These are phyloP conservation scores for Debaryomyces coudertii DNA, from an alignment of 1,139 yeast genomes.

Conservation along the genomic window DNA sequence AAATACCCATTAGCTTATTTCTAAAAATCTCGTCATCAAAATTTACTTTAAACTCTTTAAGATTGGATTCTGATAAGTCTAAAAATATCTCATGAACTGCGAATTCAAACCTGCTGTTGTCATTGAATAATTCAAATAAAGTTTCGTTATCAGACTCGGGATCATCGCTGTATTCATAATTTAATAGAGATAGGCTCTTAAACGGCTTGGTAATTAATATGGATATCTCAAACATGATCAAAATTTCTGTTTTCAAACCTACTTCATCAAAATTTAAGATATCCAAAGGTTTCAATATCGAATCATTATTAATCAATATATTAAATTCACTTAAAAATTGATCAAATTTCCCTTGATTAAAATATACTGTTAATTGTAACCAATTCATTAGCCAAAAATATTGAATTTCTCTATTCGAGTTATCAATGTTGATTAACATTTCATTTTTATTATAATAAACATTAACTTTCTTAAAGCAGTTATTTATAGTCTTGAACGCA, in stretches of 20 bases:
- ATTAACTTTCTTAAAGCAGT: conserved; percentile 24
- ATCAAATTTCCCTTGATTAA: conserved; percentile 28
- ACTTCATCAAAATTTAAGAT: conserved; percentile 11
- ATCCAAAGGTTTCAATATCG: conserved; percentile 12
- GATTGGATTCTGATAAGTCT: conserved; percentile 23
- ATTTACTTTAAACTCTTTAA: conserved; percentile 16
- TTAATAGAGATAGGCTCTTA: conserved; percentile 26
- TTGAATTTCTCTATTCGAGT: conserved; percentile 19
- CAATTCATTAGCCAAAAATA: conserved; percentile 29
- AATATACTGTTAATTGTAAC: conserved; percentile 26
- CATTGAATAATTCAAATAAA: conserved; percentile 11
- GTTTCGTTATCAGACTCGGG: conserved; percentile 4
- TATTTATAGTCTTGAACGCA: conserved; percentile 21
- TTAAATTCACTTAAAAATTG: conserved; percentile 29
- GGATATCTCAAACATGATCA: conserved; percentile 30
- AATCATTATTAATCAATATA: conserved; percentile 17
- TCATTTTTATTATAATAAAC: conserved; percentile 30
- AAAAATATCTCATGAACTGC: conserved; percentile 14
- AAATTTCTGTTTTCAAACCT: conserved; percentile 23
- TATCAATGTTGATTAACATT: conserved; percentile 15
- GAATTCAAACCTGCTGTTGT: conserved; percentile 17
- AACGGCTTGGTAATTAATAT: conserved; percentile 34
- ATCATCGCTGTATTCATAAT: not conserved
- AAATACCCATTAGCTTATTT: conserved; percentile 15
- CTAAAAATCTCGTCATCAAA: conserved; percentile 17